phyloP scores from a whole-genome alignment of 2,329 filamentous ascomycete genomes.

The Fusarium nisikadoi region DNA sequence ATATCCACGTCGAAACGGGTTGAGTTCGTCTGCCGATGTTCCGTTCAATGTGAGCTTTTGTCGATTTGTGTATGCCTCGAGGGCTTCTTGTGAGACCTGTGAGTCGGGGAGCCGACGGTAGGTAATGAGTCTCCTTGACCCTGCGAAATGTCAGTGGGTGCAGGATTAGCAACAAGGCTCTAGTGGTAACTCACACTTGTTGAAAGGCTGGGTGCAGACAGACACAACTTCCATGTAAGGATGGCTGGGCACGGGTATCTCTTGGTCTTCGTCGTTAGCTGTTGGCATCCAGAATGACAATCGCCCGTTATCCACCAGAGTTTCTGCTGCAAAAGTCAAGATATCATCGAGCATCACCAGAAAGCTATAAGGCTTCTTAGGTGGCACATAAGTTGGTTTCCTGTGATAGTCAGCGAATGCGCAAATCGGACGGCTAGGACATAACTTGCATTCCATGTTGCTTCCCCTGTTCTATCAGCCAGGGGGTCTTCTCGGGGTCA shows the following conservation, averaged over 20 bases:
- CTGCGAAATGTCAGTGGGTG: constrained; percentile 53
- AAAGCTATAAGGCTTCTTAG: constrained; percentile 93
- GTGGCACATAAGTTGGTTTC: constrained; percentile 77
- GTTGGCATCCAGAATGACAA: constrained; percentile 98
- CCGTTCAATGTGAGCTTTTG: constrained; percentile 51
- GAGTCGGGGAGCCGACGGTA: constrained; percentile 77
- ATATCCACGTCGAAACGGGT: constrained; percentile 69
- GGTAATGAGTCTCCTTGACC: constrained; percentile 89
- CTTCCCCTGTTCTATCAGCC: constrained; percentile 75
- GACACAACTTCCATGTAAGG: constrained; percentile 77
- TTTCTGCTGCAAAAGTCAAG: constrained; percentile 79
- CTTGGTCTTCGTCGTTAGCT: constrained; percentile 79
- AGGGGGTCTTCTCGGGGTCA: constrained; percentile 69
- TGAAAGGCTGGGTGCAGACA: constrained; percentile 87
- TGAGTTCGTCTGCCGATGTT: constrained; percentile 67
- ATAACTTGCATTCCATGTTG: constrained; percentile 74
- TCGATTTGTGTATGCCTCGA: constrained; percentile 51
- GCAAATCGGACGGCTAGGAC: background rate
- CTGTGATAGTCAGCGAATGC: constrained; percentile 41
- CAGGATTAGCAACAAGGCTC: background rate
- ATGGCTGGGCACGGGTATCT: constrained; percentile 81
- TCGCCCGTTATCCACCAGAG: constrained; percentile 81
- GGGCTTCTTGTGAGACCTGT: constrained; percentile 59
- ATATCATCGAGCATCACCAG: constrained; percentile 91
- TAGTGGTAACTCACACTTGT: constrained; percentile 73